Conservation (phyloP, 2,329 filamentous ascomycete species). For the Geosmithia flava region DNA sequence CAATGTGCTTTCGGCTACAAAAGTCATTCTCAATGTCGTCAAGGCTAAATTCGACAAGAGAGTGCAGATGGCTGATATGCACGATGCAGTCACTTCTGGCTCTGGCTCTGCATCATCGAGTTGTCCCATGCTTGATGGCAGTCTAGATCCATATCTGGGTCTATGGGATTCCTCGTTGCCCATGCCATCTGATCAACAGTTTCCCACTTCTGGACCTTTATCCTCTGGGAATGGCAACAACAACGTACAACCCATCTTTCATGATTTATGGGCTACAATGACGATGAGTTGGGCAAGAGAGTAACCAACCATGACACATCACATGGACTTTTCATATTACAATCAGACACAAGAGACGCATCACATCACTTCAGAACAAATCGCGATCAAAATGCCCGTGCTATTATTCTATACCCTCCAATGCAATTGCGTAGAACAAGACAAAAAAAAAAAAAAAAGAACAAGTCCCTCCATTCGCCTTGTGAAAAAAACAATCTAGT, state of each 20-base stretch:
- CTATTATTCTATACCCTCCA: too few species aligned
- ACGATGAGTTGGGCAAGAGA: conserved; percentile 28
- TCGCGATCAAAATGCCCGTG: too few species aligned
- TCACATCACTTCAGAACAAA: too few species aligned
- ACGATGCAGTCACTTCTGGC: conserved; percentile 7
- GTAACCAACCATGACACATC: conserved; percentile 1
- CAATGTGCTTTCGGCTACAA: conserved; percentile 31
- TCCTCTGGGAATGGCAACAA: conserved; percentile 2
- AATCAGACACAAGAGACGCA: too few species aligned
- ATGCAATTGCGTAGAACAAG: too few species aligned
- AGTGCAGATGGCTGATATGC: conserved; percentile 17
- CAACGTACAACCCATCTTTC: conserved; percentile 14
- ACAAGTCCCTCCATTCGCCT: too few species aligned
- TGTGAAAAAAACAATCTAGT: too few species aligned
- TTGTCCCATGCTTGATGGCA: conserved; percentile 41
- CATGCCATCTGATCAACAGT: background rate
- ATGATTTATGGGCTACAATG: conserved; percentile 37
- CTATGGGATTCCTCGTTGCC: conserved; percentile 28
- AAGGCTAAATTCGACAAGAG: conserved; percentile 31
- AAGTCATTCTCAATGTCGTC: conserved; percentile 31
- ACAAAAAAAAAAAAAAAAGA: too few species aligned
- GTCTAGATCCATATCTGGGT: conserved; percentile 29
- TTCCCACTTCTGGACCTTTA: conserved; percentile 1
- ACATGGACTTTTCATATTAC: background rate
- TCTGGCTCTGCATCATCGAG: background rate